These are phyloP conservation scores for Raffaelea albimanens DNA, from an alignment of 2,329 filamentous ascomycete genomes.

Conservation along the genomic window DNA sequence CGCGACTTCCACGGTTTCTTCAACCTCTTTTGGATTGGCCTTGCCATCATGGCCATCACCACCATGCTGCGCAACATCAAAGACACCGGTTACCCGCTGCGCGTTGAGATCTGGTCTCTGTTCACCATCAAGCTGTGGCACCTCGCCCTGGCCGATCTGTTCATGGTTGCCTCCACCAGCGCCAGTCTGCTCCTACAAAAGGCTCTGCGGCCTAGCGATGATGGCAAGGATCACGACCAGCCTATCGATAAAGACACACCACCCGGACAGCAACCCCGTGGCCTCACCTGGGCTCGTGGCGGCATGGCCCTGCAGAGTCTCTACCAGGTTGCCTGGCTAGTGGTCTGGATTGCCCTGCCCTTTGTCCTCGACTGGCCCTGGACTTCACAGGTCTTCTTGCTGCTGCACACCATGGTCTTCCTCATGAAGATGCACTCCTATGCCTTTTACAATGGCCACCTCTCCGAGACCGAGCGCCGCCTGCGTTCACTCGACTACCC, in stretches of 20 bases:
- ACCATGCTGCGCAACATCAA: constrained; percentile 89
- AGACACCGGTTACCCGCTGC: constrained; percentile 80
- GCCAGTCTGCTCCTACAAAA: constrained; percentile 66
- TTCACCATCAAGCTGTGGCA: constrained; percentile 87
- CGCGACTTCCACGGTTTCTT: constrained; percentile 96
- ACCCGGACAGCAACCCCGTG: constrained; percentile 36
- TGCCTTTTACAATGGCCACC: constrained; percentile 93
- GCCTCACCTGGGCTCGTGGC: constrained; percentile 62
- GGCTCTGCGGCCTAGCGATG: too few relatives aligned
- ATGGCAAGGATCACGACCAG: too few relatives aligned
- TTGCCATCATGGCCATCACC: constrained; percentile 94
- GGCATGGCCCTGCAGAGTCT: constrained; percentile 79
- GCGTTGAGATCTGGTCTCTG: constrained; percentile 77
- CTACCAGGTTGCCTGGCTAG: constrained; percentile 71
- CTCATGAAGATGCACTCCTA: constrained; percentile 99
- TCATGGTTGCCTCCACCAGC: constrained; percentile 73
- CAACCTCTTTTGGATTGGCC: constrained; percentile 92
- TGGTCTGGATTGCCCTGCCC: constrained; percentile 74
- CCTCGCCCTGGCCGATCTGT: constrained; percentile 68
- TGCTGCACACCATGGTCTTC: constrained; percentile 80
- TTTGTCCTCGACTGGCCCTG: constrained; percentile 87
- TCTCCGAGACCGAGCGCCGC: constrained; percentile 77
- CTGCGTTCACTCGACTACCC: constrained; percentile 72
- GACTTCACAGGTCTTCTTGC: constrained; percentile 93
- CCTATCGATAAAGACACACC: too few relatives aligned